Conservation (phyloP, 257 asterid species). For the Lycium barbarum region DNA sequence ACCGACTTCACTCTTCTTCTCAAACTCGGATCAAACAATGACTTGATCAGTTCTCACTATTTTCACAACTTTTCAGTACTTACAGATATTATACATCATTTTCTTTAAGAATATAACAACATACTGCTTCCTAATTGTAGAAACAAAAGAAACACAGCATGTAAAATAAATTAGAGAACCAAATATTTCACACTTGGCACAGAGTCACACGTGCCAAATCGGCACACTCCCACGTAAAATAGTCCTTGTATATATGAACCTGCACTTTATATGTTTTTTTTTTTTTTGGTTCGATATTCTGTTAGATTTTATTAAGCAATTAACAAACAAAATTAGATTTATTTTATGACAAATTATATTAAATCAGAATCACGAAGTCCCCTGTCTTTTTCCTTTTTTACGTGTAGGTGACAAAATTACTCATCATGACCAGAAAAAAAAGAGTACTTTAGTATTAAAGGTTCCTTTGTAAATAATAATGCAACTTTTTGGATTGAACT, state of each 20-base stretch:
- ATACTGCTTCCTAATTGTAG: neutral
- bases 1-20: too few relatives aligned
- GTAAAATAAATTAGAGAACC: too few relatives aligned
- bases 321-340: neutral
- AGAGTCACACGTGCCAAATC: too few relatives aligned
- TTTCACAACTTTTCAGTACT: too few relatives aligned
- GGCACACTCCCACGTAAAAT: neutral
- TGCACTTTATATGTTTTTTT: too few relatives aligned
- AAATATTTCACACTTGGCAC: too few relatives aligned
- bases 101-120: too few relatives aligned
- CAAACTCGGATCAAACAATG: too few relatives aligned
- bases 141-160: neutral
- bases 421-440: neutral
- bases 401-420: neutral
- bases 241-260: neutral
- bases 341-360: neutral
- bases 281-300: neutral
- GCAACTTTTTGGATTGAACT: neutral
- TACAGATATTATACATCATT: too few relatives aligned
- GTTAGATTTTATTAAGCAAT: neutral
- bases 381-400: neutral
- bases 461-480: neutral
- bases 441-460: neutral
- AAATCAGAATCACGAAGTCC: neutral
- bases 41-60: too few relatives aligned